phyloP scores from a whole-genome alignment of 2,329 filamentous ascomycete species.

The Claviceps purpurea region DNA sequence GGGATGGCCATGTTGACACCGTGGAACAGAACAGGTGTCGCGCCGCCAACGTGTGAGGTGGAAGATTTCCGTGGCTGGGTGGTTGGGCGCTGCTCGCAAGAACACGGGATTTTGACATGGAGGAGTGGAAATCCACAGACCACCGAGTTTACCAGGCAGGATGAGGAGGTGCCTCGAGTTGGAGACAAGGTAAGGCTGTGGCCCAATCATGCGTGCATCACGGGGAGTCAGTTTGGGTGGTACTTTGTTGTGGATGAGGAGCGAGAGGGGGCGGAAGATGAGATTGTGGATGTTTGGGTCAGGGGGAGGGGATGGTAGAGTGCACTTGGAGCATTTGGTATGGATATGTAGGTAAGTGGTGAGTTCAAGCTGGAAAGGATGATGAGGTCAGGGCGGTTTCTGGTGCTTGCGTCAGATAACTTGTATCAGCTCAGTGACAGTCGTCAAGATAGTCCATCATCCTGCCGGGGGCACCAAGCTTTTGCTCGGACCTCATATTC shows the following conservation, averaged over 20 bases:
- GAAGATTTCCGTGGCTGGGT: slow-evolving; percentile 45
- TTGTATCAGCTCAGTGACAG: too few relatives aligned
- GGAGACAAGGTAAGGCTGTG: slow-evolving; percentile 59
- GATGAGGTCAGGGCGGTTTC: too few relatives aligned
- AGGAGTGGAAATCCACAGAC: slow-evolving; percentile 16
- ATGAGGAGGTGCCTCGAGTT: slow-evolving; percentile 29
- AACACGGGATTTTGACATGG: slow-evolving; percentile 63
- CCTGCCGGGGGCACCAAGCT: too few relatives aligned
- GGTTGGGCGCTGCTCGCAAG: slow-evolving; percentile 60
- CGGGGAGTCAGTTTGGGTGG: slow-evolving; percentile 56
- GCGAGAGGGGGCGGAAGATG: slow-evolving; percentile 36
- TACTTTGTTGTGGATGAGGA: slow-evolving; percentile 62
- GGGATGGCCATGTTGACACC: slow-evolving; percentile 58
- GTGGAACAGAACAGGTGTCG: slow-evolving; percentile 30
- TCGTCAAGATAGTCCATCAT: too few relatives aligned
- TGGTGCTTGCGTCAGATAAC: too few relatives aligned
- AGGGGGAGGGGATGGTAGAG: slow-evolving; percentile 14
- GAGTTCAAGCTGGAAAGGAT: too few relatives aligned
- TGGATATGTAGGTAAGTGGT: not conserved
- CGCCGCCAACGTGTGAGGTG: slow-evolving; percentile 15
- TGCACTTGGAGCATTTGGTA: not conserved
- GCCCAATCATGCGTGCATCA: slow-evolving; percentile 73
- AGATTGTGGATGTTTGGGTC: slow-evolving; percentile 61
- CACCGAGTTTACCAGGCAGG: slow-evolving; percentile 7
- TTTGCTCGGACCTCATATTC: too few relatives aligned